Base-by-base conservation (phyloP, 257 asterid species). In the Gynochthodes officinalis region DNA sequence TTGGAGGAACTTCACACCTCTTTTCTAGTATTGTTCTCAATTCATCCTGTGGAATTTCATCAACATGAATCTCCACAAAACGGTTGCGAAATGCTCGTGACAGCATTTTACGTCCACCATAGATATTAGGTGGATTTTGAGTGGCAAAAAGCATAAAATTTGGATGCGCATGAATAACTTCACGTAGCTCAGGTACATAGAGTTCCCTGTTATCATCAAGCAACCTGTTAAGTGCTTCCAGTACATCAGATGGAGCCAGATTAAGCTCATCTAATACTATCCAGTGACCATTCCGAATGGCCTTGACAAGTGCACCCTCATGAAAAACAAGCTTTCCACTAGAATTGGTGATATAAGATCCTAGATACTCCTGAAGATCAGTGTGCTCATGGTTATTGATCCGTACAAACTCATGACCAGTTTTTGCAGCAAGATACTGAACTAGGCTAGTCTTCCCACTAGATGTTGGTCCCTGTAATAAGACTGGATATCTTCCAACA, bases 21-120 rank as follows among this genome's bases (percentile, higher is more conserved):
- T 75, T 81, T 69, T 83, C 86, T 86, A 94, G 73, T 67, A 94
- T 94, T n/a, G 83, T 86, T 82, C 85, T 86, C 85, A 94, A 78
- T 82, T 94, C 99, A 77, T 79, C 95, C 76, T 82, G 85, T 15
- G 99, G 99, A 78, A 94, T 94, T 82, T 94, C 99, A 79, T 91
- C 98, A 76, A 94, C 97, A 77, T 94, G 99, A 82, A 91, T 89
- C 89, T 94, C 99, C 81, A 94, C 96, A 43, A 94, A 94, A 74
- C 99, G 99, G 78, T 94, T 94, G 78, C 96, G 99, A 75, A 94
- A 94, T 67, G 99, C 99, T 71, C 99, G 87, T 37, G 99, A 94
- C 13, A 94, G 96, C 76, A 91, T 78, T 80, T 94, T 94, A 40
- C 99, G 97, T 18, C 99, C 99, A 74, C 97, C 99, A 74, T 94